Percentiles rank a stretch among this genome's conserved stretches.
Conservation (phyloP, 192 early-diverging fungal species). For the Entomortierella parvispora region DNA sequence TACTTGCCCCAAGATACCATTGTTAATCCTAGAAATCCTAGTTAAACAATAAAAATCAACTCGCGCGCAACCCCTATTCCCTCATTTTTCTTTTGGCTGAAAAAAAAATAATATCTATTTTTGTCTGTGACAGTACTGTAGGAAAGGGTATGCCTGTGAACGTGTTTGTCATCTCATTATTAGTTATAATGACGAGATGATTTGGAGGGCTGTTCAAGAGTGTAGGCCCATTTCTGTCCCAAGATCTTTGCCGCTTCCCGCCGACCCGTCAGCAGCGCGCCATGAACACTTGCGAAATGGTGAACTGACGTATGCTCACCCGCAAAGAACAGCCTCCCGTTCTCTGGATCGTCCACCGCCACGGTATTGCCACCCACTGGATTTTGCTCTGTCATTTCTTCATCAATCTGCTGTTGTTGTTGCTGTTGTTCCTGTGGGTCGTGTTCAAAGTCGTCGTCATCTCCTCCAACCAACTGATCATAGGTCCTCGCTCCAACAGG, state of each 20-base stretch:
- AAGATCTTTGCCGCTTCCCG: conserved; percentile 38
- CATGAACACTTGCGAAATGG: conserved; percentile 59
- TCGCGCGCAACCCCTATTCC: too few species aligned
- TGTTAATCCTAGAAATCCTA: too few species aligned
- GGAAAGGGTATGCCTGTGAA: too few species aligned
- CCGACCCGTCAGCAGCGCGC: conserved; percentile 54
- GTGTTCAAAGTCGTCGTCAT: conserved; percentile 6
- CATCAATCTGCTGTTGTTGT: neutral
- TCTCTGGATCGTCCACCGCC: conserved; percentile 18
- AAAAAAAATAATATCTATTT: too few species aligned
- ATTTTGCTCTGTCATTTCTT: too few species aligned
- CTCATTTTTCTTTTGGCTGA: too few species aligned
- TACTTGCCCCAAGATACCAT: too few species aligned
- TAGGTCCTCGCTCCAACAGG: conserved; percentile 34
- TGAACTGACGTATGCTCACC: conserved; percentile 54
- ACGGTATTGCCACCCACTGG: neutral
- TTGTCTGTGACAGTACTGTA: too few species aligned
- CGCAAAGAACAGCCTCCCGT: conserved; percentile 53
- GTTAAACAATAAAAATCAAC: too few species aligned
- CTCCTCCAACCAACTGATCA: neutral
- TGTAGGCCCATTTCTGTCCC: neutral
- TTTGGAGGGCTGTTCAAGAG: neutral
- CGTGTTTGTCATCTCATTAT: too few species aligned
- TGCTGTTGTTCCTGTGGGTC: neutral
- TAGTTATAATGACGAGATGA: neutral